Evolutionary conservation across 1,284 basidiomycete genomes (phyloP), one percentile per base, ranked within the genome.

Genomic region (Ganoderma meredithae): DNA sequence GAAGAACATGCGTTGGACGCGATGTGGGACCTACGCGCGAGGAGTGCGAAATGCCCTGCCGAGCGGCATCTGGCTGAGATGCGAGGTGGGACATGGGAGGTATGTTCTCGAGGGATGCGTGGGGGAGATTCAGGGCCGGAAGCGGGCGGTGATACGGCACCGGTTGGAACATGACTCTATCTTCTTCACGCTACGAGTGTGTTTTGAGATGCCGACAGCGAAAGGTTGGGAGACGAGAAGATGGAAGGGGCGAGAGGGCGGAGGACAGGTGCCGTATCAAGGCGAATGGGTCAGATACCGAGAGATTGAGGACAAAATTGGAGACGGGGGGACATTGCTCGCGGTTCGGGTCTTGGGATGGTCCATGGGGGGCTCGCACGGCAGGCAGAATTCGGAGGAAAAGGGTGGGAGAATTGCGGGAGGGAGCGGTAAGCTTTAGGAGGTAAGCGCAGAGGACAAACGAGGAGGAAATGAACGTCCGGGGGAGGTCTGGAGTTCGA

Each of bases 401-500:
- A 13, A 36, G 17, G 33, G 53, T 55, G 56, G 22, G 58, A 40
- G n/a, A 6, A 36, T 41, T 31, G 12, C 65, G 65, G 65, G 27
- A 22, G 55, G 58, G 36, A 31, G 65, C 65, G 65, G 65, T 63
- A 66, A 63, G 65, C 61, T 66, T 66, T 66, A 66, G 61, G 58
- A 36, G 63, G 61, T 47, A 56, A 36, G 55, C 60, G 60, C 43
- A 33, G 25, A 31, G 43, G 31, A 8, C 27, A 19, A 7, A 15
- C 2, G 2, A 6, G 27, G 5, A 36, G 15, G 60, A 27, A 43
- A 31, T n/a, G 43, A 15, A 19, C 31, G 60, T 44, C 31, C 5
- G 8, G 43, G 7, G 17, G 60, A 44, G 44, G 44, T 22, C 41
- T 19, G n/a, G 31, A 31, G 3, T 49, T 49, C 19, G 27, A 22